Evolutionary conservation across 2,329 filamentous ascomycete species (phyloP), one percentile per base, ranked within the genome.

Genomic region (Zymoseptoria brevis): DNA sequence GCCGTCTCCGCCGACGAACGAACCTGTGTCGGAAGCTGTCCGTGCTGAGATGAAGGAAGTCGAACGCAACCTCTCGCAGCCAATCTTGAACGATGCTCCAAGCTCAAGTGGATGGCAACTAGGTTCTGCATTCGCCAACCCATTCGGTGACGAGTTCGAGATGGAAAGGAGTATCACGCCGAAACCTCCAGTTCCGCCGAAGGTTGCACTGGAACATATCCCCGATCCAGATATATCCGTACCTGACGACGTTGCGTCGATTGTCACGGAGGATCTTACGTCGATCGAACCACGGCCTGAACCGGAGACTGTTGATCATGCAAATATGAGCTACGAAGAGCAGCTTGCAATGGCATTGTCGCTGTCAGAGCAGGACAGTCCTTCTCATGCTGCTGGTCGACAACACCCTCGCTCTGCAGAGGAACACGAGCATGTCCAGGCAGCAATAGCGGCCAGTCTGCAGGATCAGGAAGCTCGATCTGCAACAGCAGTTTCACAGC

Each of bases 141-240:
- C 78, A 4, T 80, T 80, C 63, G 69, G 72, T 13, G 77, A 80
- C 59, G 75, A 76, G 58, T 72, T 69, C 53, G 71, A 67, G 9
- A 55, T 74, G 24, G 70, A 72, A 16, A 19, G 62, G 60, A 21
- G 80, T 75, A 67, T 80, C 70, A 49, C 71, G 50, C 69, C 74
- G 72, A 68, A 81, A 61, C 61, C 75, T 72, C 63, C 80, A 66
- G 69, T 78, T 1, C 73, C 78, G 9, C 75, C 79, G 35, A 77
- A 79, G 64, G 71, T 74, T 45, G 68, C 73, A 26, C 58, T 75
- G 5, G 69, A 73, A 21, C 57, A 57, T 11, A 55, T 54, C 1
- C 55, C 57, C 19, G 56, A 62, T 19, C 62, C 62, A 21, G 66
- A 64, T 8, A 60, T 62, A 2, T 60, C 61, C n/a, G 55, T 67